Base-by-base conservation (phyloP, 306 rosid species). In the Cicer cuneatum region DNA sequence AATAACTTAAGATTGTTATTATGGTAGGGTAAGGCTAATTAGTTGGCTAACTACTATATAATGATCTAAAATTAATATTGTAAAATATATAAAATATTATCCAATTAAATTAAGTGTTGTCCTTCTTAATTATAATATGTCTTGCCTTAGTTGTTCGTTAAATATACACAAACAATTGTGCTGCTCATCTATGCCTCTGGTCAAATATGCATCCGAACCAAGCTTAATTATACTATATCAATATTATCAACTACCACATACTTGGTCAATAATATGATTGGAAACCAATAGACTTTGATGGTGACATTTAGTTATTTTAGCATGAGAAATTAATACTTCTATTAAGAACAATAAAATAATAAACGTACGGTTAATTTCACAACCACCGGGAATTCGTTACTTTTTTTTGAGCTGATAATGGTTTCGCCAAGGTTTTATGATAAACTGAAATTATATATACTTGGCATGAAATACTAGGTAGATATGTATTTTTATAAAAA, bases 121-220 rank as follows among this genome's bases (percentile, higher is more conserved):
- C 81, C 41, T 43, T 70, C 72, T 65, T 65, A 62, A 47, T 16
- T 35, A 62, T 71, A 75, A 70, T 74, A 80, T 76, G 67, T 67
- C 59, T 54, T 43, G 48, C 63, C 71, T 40, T 42, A 59, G 15
- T 11, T 45, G 73, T 81, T 47, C 53, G 78, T 73, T 67, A 78
- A 71, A 42, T 41, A 40, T 45, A 66, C 37, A 49, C 59, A 66
- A 69, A 70, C 85, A 80, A 74, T 74, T 74, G 52, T 70, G 85
- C 74, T 70, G 15, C 66, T 76, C 58, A 21, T 67, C 61, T 51
- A 24, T 2, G 33, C 13, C 35, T 18, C 41, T 10, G 37, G 84
- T 84, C 85, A 87, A 82, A 78, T 18, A 54, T 67, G 60, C 56
- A 83, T 54, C 40, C 41, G 16, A 72, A 60, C 76, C 54, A 72